Percentiles rank a stretch among this genome's conserved stretches.
These are phyloP conservation scores for Papiliotrema nemorosa DNA, from an alignment of 1,284 basidiomycete genomes.

Conservation along the genomic window DNA sequence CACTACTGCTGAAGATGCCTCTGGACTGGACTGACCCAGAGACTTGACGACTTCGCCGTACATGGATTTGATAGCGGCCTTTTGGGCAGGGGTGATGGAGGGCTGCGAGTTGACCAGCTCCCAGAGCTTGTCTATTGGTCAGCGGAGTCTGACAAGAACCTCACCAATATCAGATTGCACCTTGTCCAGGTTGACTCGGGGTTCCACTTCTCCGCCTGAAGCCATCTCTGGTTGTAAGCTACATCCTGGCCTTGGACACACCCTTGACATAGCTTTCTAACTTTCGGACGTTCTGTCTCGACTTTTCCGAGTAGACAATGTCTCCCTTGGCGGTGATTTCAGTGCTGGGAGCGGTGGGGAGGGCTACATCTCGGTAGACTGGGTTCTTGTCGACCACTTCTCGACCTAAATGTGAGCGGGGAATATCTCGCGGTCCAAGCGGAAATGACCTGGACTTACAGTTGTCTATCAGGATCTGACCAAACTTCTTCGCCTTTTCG, in stretches of 20 bases:
- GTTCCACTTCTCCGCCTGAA: slow-evolving; percentile 79
- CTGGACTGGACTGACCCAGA: slow-evolving; percentile 64
- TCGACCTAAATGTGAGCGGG: slow-evolving; percentile 20
- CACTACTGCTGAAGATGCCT: slow-evolving; percentile 5
- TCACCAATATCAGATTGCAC: slow-evolving; percentile 82
- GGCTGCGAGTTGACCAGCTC: slow-evolving; percentile 95
- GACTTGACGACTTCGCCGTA: slow-evolving; percentile 88
- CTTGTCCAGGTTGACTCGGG: slow-evolving; percentile 86
- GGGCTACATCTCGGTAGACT: slow-evolving; percentile 67
- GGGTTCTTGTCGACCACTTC: slow-evolving; percentile 45
- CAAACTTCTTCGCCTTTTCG: slow-evolving; percentile 91
- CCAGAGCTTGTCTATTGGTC: slow-evolving; percentile 72
- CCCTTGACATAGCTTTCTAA: slow-evolving; percentile 91
- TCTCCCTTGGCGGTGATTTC: slow-evolving; percentile 91
- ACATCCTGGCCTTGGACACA: slow-evolving; percentile 9
- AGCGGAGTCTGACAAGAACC: slow-evolving; percentile 11
- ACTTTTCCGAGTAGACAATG: slow-evolving; percentile 90
- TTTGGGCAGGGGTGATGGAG: slow-evolving; percentile 93
- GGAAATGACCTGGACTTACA: slow-evolving; percentile 20
- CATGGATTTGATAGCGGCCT: slow-evolving; percentile 92
- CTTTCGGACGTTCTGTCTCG: slow-evolving; percentile 92
- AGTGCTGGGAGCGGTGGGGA: slow-evolving; percentile 95
- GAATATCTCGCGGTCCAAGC: background rate
- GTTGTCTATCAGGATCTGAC: slow-evolving; percentile 93
- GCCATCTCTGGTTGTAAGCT: slow-evolving; percentile 71